Conservation (phyloP, 345 rosid genomes). For the Dimocarpus longan region DNA sequence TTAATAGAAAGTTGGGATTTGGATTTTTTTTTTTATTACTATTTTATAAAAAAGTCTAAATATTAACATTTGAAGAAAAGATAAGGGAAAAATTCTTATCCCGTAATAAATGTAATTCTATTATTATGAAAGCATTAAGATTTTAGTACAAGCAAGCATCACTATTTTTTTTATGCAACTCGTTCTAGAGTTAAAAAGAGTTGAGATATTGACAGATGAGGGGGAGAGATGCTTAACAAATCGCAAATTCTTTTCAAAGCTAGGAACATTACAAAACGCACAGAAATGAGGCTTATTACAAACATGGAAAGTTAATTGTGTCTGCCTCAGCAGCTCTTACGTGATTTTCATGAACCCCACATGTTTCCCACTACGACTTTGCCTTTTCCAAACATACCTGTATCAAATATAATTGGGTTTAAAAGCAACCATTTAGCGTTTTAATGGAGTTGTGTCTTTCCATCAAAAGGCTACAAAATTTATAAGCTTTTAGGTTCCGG, state of each 20-base stretch:
- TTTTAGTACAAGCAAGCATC: too few relatives aligned
- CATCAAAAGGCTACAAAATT: neutral
- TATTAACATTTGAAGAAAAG: too few relatives aligned
- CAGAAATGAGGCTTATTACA: constrained; percentile 2
- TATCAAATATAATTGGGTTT: neutral
- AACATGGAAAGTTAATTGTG: constrained; percentile 31
- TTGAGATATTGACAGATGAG: too few relatives aligned
- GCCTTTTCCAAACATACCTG: neutral
- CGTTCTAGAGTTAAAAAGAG: too few relatives aligned
- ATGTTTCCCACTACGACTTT: constrained; percentile 29
- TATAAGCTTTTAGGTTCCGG: neutral
- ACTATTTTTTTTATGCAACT: too few relatives aligned
- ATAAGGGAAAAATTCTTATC: too few relatives aligned
- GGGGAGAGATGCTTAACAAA: too few relatives aligned
- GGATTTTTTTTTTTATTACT: too few relatives aligned
- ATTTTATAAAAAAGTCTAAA: too few relatives aligned
- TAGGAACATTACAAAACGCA: neutral
- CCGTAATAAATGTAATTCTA: too few relatives aligned
- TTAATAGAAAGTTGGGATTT: too few relatives aligned
- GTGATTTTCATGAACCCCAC: constrained; percentile 52
- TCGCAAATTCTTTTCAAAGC: neutral
- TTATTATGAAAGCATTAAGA: too few relatives aligned
- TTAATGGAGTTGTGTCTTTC: neutral
- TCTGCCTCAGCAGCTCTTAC: constrained; percentile 32
- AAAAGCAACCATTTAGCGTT: neutral